Base-by-base conservation (phyloP, 73 alveolate genomes). In the Diophrys sp. region DNA sequence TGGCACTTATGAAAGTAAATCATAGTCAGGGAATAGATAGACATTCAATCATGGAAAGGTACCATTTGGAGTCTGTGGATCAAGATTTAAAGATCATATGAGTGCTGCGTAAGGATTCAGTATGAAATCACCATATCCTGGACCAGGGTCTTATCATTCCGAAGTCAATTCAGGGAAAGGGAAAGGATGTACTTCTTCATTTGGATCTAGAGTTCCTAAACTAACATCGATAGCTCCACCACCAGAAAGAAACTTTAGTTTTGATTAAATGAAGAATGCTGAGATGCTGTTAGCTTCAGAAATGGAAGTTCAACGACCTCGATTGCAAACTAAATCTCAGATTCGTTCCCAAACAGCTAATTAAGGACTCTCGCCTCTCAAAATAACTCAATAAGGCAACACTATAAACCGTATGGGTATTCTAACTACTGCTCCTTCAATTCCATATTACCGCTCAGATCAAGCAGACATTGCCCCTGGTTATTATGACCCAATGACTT, bases 391-490 rank as follows among this genome's bases (percentile, higher is more conserved):
- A 18, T 44, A 44, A 44, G 62, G n/a, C 5, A 44, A 44, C 18
- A 44, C 62, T 11, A 44, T 44, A 5, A 44, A 44, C 18, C 5
- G 62, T 11, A 44, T 44, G 62, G 62, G 62, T 11, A 44, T 44
- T 44, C 62, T 44, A 44, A 44, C 62, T 5, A 44, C 75, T 68
- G 54, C 54, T 25, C 75, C 75, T 14, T 25, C 56, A 25, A 68
- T 68, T 2, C 75, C 75, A 2, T 68, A 25, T 5, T 23, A 68
- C 55, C 25, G 26, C 1, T 25, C 26, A 24, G 54, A 23, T n/a
- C 27, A 68, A 2, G 24, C 1, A 2, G 23, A 1, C 2, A 68
- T 68, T 68, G 44, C 54, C 23, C 75, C 75, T 26, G 75, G 75
- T 5, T 68, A 23, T 31, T 68, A 68, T 68, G 75, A 68, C 55